Conservation (phyloP, 2,329 filamentous ascomycete species). For the Calycina herbarum region DNA sequence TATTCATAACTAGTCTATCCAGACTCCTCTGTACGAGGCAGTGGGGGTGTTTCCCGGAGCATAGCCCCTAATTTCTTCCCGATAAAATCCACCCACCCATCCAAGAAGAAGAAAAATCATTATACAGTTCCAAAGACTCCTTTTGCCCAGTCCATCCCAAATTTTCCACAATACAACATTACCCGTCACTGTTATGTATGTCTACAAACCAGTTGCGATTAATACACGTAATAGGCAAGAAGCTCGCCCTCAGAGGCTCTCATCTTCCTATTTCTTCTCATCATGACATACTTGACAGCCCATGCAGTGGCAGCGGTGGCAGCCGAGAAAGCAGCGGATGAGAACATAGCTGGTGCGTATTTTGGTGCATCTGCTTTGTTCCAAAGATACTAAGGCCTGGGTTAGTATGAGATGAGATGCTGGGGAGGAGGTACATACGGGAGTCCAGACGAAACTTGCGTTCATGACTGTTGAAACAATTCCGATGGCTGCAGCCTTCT, state of each 20-base stretch:
- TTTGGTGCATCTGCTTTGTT: conserved; percentile 35
- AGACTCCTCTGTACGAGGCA: neutral
- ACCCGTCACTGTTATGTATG: neutral
- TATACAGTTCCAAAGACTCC: neutral
- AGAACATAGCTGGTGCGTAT: conserved; percentile 37
- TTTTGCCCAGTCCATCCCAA: neutral
- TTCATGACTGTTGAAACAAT: conserved; percentile 25
- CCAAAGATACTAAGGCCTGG: conserved; percentile 23
- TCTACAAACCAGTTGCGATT: conserved; percentile 5
- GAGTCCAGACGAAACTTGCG: conserved; percentile 26
- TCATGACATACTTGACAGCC: conserved; percentile 38
- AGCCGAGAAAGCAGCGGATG: conserved; percentile 38
- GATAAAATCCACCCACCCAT: neutral
- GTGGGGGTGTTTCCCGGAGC: neutral
- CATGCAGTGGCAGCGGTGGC: conserved; percentile 39
- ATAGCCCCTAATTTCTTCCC: neutral
- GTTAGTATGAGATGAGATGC: neutral
- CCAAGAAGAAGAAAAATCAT: neutral
- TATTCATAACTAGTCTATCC: neutral
- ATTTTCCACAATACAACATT: neutral
- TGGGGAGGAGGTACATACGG: conserved; percentile 5
- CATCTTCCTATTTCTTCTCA: conserved; percentile 37
- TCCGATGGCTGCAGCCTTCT: conserved; percentile 26
- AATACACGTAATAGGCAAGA: conserved; percentile 25
- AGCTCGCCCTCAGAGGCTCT: conserved; percentile 16